Evolutionary conservation across 1,284 basidiomycete genomes (phyloP).

Genomic region (Pseudozyma sp.): DNA sequence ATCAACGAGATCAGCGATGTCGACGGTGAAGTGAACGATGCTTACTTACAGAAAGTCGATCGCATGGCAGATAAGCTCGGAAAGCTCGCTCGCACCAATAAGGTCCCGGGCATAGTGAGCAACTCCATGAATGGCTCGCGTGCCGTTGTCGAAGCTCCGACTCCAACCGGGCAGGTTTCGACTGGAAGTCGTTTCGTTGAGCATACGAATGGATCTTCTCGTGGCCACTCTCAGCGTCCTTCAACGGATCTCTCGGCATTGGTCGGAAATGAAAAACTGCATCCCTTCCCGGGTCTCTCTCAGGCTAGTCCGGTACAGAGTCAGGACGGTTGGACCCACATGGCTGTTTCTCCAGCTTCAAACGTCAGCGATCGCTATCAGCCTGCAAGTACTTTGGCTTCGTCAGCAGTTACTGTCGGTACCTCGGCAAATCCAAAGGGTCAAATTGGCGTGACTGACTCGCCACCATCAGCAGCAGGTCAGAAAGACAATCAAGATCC

Average conservation of each 20-base stretch:
- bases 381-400: no score
- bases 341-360: constrained; percentile 13
- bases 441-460: constrained; percentile 5
- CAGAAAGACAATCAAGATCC: constrained; percentile 15
- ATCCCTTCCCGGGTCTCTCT: constrained; percentile 53
- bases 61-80: constrained; percentile 50
- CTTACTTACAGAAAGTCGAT: constrained; percentile 44
- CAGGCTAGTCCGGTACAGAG: constrained; percentile 28
- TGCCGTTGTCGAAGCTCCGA: background rate
- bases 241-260: constrained; percentile 30
- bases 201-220: constrained; percentile 10
- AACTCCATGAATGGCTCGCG: background rate
- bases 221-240: constrained; percentile 25
- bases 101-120: background rate
- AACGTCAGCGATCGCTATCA: no score
- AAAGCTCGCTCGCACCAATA: constrained; percentile 27
- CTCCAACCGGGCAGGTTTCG: background rate
- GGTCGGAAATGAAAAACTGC: constrained; percentile 48
- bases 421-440: background rate
- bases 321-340: constrained; percentile 25
- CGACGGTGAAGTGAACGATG: constrained; percentile 45
- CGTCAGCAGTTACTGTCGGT: background rate
- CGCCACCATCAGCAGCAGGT: background rate
- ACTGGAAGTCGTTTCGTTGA: constrained; percentile 30
- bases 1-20: constrained; percentile 38